Evolutionary conservation across 176 grass and related monocot genomes (phyloP).

Genomic region (Pharus latifolius): DNA sequence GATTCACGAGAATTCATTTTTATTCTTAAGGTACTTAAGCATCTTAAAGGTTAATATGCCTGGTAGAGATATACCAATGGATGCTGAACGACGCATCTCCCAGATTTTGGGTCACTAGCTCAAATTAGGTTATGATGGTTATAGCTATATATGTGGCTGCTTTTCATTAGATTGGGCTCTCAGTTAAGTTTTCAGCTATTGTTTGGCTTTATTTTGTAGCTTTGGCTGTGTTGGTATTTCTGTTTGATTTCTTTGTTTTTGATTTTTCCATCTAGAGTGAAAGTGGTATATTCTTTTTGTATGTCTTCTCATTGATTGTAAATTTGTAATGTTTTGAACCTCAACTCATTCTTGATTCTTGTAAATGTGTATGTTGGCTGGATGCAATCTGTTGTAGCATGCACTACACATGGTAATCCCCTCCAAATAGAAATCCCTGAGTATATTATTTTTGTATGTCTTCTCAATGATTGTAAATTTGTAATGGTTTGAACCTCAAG

Average conservation of each 20-base stretch:
- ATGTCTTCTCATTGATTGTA: conserved; percentile 5
- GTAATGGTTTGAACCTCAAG: too few species aligned
- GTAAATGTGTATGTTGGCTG: background rate
- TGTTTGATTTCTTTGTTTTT: background rate
- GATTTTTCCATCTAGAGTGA: background rate
- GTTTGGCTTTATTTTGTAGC: background rate
- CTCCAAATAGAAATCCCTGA: too few species aligned
- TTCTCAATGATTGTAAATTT: too few species aligned
- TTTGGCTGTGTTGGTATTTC: background rate
- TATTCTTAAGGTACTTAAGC: conserved; percentile 48
- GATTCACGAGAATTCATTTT: background rate
- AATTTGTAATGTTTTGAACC: background rate
- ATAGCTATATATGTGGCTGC: background rate
- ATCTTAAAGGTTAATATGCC: conserved; percentile 74
- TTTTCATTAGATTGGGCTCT: background rate
- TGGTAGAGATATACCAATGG: conserved; percentile 75
- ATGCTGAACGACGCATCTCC: conserved; percentile 71
- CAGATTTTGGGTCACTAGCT: conserved; percentile 51
- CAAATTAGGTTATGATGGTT: background rate
- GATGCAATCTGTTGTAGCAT: too few species aligned
- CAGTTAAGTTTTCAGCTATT: background rate
- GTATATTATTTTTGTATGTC: too few species aligned
- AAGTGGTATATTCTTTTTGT: background rate
- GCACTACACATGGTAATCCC: too few species aligned
- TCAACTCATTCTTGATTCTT: background rate